These are phyloP conservation scores for Gastrolobium bilobum DNA, from an alignment of 306 rosid species.

Conservation along the genomic window DNA sequence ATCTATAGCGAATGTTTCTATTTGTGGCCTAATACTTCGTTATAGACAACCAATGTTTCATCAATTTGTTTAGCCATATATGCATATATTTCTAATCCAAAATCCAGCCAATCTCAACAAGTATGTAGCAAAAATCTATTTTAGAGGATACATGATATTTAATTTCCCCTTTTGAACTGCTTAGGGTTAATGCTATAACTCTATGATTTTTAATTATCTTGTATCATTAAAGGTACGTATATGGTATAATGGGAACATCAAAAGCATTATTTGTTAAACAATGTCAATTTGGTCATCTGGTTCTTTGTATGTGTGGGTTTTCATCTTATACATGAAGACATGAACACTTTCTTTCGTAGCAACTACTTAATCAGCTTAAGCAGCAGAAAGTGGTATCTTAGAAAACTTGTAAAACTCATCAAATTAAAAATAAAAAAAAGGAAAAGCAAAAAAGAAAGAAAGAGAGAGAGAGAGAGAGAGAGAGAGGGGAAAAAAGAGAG, in stretches of 20 bases:
- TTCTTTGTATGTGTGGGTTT: constrained; percentile 23
- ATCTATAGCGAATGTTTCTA: not conserved
- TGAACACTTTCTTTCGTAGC: constrained; percentile 38
- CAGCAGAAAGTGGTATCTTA: constrained; percentile 38
- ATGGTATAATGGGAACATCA: constrained; percentile 21
- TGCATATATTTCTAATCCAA: not conserved
- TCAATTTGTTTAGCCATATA: not conserved
- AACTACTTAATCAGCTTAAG: constrained; percentile 32
- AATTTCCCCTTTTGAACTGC: not conserved
- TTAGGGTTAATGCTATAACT: not conserved
- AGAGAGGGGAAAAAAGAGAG: not conserved
- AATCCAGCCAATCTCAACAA: not conserved
- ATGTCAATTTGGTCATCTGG: not conserved
- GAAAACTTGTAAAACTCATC: constrained; percentile 37
- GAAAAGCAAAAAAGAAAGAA: constrained; percentile 32
- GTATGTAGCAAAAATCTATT: too few relatives aligned
- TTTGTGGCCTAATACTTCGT: not conserved
- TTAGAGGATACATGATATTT: not conserved
- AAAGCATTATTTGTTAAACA: constrained; percentile 36
- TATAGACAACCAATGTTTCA: not conserved
- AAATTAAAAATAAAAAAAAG: constrained; percentile 18
- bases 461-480: not conserved
- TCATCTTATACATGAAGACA: not conserved
- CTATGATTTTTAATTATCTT: not conserved
- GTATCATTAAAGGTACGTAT: not conserved